Conservation (phyloP, 345 rosid genomes). For the Moringa oleifera region DNA sequence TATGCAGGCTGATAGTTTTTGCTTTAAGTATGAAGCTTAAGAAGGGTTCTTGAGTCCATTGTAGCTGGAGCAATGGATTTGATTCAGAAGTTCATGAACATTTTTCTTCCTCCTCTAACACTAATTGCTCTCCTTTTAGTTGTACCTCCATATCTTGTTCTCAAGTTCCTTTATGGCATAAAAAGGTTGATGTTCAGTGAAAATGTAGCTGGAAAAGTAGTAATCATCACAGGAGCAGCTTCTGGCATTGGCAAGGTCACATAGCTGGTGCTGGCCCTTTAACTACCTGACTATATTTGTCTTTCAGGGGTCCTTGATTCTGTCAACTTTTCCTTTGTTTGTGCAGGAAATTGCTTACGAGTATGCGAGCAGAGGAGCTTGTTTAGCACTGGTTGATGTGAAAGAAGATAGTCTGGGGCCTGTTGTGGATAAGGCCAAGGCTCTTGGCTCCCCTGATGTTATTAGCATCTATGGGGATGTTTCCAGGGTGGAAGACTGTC, state of each 20-base stretch:
- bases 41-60: no score
- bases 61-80: no score
- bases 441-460: no score
- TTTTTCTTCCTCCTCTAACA: conserved; percentile 17
- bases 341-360: conserved; percentile 38
- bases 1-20: no score
- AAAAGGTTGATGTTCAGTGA: conserved; percentile 13
- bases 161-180: conserved; percentile 10
- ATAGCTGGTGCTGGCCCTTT: neutral
- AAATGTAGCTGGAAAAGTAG: conserved; percentile 38
- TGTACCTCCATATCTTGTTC: conserved; percentile 16
- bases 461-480: no score
- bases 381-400: conserved; percentile 42
- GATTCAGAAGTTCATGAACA: conserved; percentile 12
- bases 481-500: no score
- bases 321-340: no score
- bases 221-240: conserved; percentile 40
- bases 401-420: conserved; percentile 35
- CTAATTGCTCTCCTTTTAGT: conserved; percentile 5
- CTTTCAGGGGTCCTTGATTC: no score
- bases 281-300: no score
- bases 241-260: conserved; percentile 50
- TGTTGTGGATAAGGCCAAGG: no score
- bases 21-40: no score
- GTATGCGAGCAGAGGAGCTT: conserved; percentile 42